Percentiles rank a stretch among this genome's conserved stretches.
Conservation (phyloP, 345 rosid species). For the Camelina sativa region DNA sequence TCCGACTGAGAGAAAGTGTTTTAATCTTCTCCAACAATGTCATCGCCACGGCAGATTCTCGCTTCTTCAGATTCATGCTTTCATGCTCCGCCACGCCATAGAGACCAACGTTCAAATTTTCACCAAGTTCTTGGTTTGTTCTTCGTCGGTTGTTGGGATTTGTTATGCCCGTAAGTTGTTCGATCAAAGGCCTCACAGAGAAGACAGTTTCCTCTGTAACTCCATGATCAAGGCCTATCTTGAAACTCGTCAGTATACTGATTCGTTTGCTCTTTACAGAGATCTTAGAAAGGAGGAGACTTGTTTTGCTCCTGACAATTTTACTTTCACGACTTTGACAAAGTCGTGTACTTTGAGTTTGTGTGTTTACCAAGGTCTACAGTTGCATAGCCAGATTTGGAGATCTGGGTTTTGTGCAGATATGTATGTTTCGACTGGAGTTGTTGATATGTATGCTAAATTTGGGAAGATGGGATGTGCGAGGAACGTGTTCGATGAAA, state of each 20-base stretch:
- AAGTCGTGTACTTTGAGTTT: conserved; percentile 55
- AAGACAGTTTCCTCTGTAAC: conserved; percentile 66
- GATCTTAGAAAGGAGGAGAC: conserved; percentile 53
- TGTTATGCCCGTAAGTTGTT: conserved; percentile 63
- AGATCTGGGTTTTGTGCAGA: conserved; percentile 63
- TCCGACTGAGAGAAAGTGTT: conserved; percentile 58
- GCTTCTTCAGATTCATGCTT: conserved; percentile 67
- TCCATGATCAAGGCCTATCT: conserved; percentile 70
- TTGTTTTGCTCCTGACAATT: conserved; percentile 60
- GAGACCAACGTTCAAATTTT: conserved; percentile 63
- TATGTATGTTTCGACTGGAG: conserved; percentile 66
- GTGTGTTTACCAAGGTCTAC: conserved; percentile 55
- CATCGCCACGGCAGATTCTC: conserved; percentile 35
- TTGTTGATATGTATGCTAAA: conserved; percentile 75
- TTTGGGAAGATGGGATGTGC: conserved; percentile 54
- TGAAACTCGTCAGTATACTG: conserved; percentile 43
- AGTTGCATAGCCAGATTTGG: conserved; percentile 58
- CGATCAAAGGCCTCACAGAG: conserved; percentile 56
- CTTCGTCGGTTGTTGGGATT: conserved; percentile 46
- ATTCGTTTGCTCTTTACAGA: conserved; percentile 56
- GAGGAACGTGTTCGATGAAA: conserved; percentile 63
- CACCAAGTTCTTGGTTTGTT: conserved; percentile 57
- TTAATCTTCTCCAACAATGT: conserved; percentile 54
- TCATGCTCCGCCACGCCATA: conserved; percentile 63
- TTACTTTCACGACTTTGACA: conserved; percentile 60